These are phyloP conservation scores for Metahyphopichia silvanorum DNA, from an alignment of 805 yeast genomes.

Conservation along the genomic window DNA sequence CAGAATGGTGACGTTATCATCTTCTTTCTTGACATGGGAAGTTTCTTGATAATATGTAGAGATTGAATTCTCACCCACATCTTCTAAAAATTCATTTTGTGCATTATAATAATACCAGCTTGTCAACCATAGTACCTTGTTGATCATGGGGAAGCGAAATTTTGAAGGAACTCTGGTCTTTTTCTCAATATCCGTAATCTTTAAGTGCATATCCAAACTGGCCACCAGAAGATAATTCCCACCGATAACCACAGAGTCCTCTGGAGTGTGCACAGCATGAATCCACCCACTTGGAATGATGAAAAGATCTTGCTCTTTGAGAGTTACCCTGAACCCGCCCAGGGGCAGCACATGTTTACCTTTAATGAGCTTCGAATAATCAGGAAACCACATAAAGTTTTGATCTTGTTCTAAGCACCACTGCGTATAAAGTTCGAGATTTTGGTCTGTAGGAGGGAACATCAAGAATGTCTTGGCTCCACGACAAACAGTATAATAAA, in stretches of 20 bases:
- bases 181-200: slow-evolving; percentile 59
- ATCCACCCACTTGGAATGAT: slow-evolving; percentile 92
- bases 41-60: neutral
- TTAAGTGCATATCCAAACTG: slow-evolving; percentile 61
- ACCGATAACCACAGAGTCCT: slow-evolving; percentile 78
- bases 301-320: slow-evolving; percentile 67
- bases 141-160: slow-evolving; percentile 77
- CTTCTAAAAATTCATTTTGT: slow-evolving; percentile 15
- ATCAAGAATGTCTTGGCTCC: slow-evolving; percentile 75
- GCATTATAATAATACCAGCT: slow-evolving; percentile 43
- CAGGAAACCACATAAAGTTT: slow-evolving; percentile 62
- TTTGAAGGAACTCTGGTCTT: slow-evolving; percentile 69
- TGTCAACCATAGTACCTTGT: slow-evolving; percentile 65
- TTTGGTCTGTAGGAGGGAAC: slow-evolving; percentile 70
- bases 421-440: slow-evolving; percentile 55
- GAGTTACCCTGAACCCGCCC: slow-evolving; percentile 51
- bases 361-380: slow-evolving; percentile 31
- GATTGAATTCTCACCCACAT: no score
- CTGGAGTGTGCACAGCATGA: slow-evolving; percentile 83
- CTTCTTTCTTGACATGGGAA: no score
- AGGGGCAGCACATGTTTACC: slow-evolving; percentile 27
- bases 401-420: slow-evolving; percentile 76
- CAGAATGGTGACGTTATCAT: no score
- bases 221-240: slow-evolving; percentile 77
- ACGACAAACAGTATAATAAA: slow-evolving; percentile 76